A percentile compares a stretch with the other conserved stretches of the same genome.
Evolutionary conservation across 2,329 filamentous ascomycete genomes (phyloP).

Genomic region (Hirsutella rhossiliensis): DNA sequence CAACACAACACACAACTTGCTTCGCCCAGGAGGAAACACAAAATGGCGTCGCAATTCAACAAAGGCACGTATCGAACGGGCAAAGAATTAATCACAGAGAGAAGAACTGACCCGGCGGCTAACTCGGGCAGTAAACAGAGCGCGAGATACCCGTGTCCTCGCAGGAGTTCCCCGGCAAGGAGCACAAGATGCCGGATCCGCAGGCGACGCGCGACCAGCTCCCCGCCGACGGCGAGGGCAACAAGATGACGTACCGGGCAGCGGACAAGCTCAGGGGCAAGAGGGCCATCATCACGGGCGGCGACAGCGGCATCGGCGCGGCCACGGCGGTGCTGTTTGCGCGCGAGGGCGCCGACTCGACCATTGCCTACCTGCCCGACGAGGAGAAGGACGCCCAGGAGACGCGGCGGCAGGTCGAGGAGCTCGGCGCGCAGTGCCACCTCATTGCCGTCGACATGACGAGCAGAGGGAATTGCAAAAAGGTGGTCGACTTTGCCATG

Average conservation of each 20-base stretch:
- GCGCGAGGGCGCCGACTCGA: slow-evolving; percentile 59
- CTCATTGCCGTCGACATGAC: slow-evolving; percentile 53
- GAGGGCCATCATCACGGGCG: slow-evolving; percentile 69
- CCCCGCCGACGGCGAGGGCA: slow-evolving; percentile 52
- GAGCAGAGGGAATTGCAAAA: slow-evolving; percentile 43
- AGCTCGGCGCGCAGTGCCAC: slow-evolving; percentile 52
- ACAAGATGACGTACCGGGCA: slow-evolving; percentile 48
- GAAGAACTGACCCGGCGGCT: too few species aligned
- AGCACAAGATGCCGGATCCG: slow-evolving; percentile 15
- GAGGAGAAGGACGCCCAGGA: slow-evolving; percentile 68
- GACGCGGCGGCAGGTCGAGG: slow-evolving; percentile 59
- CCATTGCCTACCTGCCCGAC: slow-evolving; percentile 62
- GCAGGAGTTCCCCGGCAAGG: slow-evolving; percentile 17
- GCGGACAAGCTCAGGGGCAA: slow-evolving; percentile 66
- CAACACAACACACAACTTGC: too few species aligned
- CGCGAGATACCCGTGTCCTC: slow-evolving; percentile 14
- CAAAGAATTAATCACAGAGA: background rate
- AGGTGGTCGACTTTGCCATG: slow-evolving; percentile 23
- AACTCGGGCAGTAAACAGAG: slow-evolving; percentile 8
- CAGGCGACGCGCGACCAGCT: slow-evolving; percentile 51
- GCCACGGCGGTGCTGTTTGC: slow-evolving; percentile 66
- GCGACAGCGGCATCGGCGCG: slow-evolving; percentile 28
- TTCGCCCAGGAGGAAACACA: too few species aligned
- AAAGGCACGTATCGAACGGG: background rate
- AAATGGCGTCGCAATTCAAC: background rate